A percentile compares a stretch with the other conserved stretches of the same genome.
Evolutionary conservation across 2,329 filamentous ascomycete genomes (phyloP).

Genomic region (Xylariaceae sp.): DNA sequence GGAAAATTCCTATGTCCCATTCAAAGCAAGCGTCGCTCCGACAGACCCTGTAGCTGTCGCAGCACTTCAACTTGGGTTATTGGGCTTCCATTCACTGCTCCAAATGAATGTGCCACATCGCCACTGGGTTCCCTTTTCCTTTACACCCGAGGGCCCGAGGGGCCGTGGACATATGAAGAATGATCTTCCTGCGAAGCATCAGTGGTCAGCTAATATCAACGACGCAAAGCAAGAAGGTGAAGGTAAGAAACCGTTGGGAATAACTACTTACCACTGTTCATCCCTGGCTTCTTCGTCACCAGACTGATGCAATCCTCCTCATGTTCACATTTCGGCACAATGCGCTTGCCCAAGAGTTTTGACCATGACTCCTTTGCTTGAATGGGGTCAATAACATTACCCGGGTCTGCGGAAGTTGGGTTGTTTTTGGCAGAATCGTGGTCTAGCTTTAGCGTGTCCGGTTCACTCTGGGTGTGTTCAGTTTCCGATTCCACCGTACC

Average conservation of each 20-base stretch:
- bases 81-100: slow-evolving; percentile 54
- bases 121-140: slow-evolving; percentile 82
- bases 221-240: neutral
- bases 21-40: neutral
- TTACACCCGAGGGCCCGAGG: slow-evolving; percentile 77
- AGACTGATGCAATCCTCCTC: slow-evolving; percentile 79
- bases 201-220: neutral
- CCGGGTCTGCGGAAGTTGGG: slow-evolving; percentile 21
- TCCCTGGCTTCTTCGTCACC: slow-evolving; percentile 81
- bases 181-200: slow-evolving; percentile 45
- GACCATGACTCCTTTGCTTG: slow-evolving; percentile 79
- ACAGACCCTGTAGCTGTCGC: neutral
- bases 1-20: neutral
- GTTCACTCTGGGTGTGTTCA: neutral
- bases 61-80: slow-evolving; percentile 2
- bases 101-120: slow-evolving; percentile 80
- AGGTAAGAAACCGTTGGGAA: neutral
- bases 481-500: slow-evolving; percentile 15
- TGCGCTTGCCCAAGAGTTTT: slow-evolving; percentile 71
- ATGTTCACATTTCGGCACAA: slow-evolving; percentile 79
- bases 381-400: slow-evolving; percentile 61
- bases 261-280: slow-evolving; percentile 62
- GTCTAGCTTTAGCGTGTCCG: slow-evolving; percentile 2
- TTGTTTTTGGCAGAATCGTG: slow-evolving; percentile 7
- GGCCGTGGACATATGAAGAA: slow-evolving; percentile 67